These are phyloP conservation scores for Prillingera fragicola DNA, from an alignment of 1,284 basidiomycete genomes.

Conservation along the genomic window DNA sequence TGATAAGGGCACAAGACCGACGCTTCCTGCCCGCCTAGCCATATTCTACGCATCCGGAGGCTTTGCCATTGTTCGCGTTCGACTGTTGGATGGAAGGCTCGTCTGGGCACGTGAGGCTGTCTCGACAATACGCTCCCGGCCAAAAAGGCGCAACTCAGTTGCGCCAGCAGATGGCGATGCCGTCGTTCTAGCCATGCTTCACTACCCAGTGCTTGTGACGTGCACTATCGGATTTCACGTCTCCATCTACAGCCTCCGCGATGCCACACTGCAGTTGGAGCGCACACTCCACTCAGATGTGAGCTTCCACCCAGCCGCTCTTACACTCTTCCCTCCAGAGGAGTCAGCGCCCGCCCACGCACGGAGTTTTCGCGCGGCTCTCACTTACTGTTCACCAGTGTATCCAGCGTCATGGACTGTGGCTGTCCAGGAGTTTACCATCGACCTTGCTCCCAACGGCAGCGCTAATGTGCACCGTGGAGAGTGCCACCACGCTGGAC, in stretches of 20 bases:
- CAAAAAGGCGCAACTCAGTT: too few species aligned
- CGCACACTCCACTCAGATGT: conserved; percentile 43
- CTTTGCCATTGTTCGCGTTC: conserved; percentile 33
- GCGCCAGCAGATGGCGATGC: conserved; percentile 25
- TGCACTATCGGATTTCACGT: conserved; percentile 40
- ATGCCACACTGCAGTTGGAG: conserved; percentile 15
- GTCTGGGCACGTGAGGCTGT: too few species aligned
- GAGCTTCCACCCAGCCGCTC: conserved; percentile 43
- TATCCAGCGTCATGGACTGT: conserved; percentile 47
- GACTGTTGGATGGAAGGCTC: conserved; percentile 10
- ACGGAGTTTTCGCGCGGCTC: conserved; percentile 26
- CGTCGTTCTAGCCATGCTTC: conserved; percentile 35
- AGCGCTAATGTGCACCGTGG: conserved; percentile 21
- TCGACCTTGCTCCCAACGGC: conserved; percentile 13
- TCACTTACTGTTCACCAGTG: conserved; percentile 44
- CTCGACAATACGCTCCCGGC: too few species aligned
- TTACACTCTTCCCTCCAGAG: conserved; percentile 32
- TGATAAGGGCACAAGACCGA: too few species aligned
- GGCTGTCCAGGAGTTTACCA: conserved; percentile 42
- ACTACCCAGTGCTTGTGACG: conserved; percentile 36
- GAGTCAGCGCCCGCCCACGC: neutral
- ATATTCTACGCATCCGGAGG: conserved; percentile 47
- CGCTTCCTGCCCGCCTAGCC: conserved; percentile 35
- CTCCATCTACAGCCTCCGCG: conserved; percentile 29
- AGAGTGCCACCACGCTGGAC: conserved; percentile 34